These are phyloP conservation scores for Xylaria hypoxylon DNA, from an alignment of 2,329 filamentous ascomycete species.

Conservation along the genomic window DNA sequence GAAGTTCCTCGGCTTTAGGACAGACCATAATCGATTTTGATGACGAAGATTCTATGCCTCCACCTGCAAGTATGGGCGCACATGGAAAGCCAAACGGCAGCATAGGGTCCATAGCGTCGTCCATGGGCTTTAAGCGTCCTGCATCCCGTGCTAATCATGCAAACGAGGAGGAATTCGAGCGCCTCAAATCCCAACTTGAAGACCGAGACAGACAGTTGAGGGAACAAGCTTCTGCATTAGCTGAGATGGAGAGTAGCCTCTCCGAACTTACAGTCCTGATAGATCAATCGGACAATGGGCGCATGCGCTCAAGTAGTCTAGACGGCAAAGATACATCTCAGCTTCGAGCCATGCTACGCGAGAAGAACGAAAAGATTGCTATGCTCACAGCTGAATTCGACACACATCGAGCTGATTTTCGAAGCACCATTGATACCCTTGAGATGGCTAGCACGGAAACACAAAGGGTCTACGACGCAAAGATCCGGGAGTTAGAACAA, in stretches of 20 bases:
- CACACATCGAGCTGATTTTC: constrained; percentile 91
- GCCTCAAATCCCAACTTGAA: constrained; percentile 78
- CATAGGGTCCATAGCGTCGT: constrained; percentile 66
- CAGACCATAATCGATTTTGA: constrained; percentile 59
- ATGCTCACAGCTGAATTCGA: constrained; percentile 96
- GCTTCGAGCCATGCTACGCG: constrained; percentile 83
- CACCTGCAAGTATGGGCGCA: constrained; percentile 52
- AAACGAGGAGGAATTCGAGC: constrained; percentile 78
- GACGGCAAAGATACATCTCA: constrained; percentile 80
- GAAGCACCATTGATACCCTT: constrained; percentile 95
- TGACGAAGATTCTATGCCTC: constrained; percentile 69
- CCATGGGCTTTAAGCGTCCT: constrained; percentile 66
- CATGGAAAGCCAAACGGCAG: constrained; percentile 67
- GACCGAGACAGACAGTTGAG: constrained; percentile 89
- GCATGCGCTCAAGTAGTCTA: constrained; percentile 59
- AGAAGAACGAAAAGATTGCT: constrained; percentile 97
- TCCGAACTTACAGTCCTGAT: constrained; percentile 71
- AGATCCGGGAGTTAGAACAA: constrained; percentile 85
- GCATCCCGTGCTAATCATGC: constrained; percentile 60
- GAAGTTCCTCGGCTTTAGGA: constrained; percentile 71
- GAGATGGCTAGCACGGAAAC: constrained; percentile 97
- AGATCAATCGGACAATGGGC: constrained; percentile 63
- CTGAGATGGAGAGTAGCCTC: constrained; percentile 81
- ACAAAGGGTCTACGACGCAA: constrained; percentile 93
- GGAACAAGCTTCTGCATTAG: constrained; percentile 83